Evolutionary conservation across 176 grass and related monocot species (phyloP).

Genomic region (Saccharum officinarum): DNA sequence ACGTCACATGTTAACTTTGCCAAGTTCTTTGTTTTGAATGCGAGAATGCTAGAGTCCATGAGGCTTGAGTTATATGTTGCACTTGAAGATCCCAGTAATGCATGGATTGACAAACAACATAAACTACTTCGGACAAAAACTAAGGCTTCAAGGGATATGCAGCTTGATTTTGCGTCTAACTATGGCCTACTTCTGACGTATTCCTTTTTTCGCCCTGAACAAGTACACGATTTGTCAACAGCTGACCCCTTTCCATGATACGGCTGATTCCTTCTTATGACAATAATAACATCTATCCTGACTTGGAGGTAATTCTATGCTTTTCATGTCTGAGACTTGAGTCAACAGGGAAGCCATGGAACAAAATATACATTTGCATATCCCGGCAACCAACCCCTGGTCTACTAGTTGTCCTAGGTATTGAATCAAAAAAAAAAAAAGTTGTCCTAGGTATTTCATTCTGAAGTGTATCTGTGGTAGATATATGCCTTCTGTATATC

Average conservation of each 20-base stretch:
- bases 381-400: neutral
- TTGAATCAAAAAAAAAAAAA: too few relatives aligned
- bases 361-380: neutral
- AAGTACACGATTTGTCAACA: neutral
- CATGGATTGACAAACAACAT: neutral
- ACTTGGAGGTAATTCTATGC: neutral
- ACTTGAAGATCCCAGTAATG: neutral
- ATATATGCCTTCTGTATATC: neutral
- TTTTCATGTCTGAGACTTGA: neutral
- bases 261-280: neutral
- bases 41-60: neutral
- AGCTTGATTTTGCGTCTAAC: neutral
- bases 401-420: neutral
- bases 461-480: neutral
- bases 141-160: neutral
- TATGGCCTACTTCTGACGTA: neutral
- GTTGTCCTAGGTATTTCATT: neutral
- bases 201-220: neutral
- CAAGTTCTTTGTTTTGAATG: neutral
- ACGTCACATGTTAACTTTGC: neutral
- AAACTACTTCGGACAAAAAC: neutral
- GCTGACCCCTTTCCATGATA: neutral
- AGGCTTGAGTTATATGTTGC: neutral
- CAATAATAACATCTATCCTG: neutral
- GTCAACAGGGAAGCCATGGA: neutral